phyloP scores from a whole-genome alignment of 2,329 filamentous ascomycete genomes.

The Oidium heveae region DNA sequence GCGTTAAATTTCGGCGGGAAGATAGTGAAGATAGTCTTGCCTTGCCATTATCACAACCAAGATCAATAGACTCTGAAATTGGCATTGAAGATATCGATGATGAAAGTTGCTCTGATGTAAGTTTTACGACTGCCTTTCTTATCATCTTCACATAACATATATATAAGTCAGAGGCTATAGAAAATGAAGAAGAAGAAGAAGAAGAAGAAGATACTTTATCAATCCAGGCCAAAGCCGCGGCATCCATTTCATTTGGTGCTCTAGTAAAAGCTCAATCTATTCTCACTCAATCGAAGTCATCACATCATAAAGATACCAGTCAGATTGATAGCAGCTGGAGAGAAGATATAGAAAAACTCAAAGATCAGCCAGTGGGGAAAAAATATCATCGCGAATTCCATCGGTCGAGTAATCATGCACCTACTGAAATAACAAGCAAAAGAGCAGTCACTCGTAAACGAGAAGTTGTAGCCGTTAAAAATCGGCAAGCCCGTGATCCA shows the following conservation, averaged over 20 bases:
- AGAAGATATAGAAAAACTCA: slow-evolving; percentile 10
- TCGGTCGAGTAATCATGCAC: slow-evolving; percentile 61
- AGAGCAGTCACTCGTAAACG: slow-evolving; percentile 60
- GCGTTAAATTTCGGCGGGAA: too few species aligned
- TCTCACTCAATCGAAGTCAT: slow-evolving; percentile 16
- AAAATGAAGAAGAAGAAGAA: too few species aligned
- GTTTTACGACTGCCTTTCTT: too few species aligned
- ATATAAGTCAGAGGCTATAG: too few species aligned
- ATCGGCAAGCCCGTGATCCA: slow-evolving; percentile 47
- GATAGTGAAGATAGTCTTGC: too few species aligned
- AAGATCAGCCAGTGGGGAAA: slow-evolving; percentile 10
- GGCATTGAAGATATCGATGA: too few species aligned
- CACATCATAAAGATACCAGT: too few species aligned
- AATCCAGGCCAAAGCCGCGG: slow-evolving; percentile 12
- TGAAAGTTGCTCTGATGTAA: too few species aligned
- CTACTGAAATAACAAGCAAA: slow-evolving; percentile 59
- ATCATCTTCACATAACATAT: too few species aligned
- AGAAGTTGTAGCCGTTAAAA: slow-evolving; percentile 37
- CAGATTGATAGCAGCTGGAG: slow-evolving; percentile 13
- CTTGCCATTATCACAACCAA: too few species aligned
- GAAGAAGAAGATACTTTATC: too few species aligned
- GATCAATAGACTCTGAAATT: too few species aligned
- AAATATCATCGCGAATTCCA: slow-evolving; percentile 18
- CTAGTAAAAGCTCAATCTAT: slow-evolving; percentile 64
- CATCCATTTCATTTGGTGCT: slow-evolving; percentile 65